Conservation (phyloP, 345 rosid genomes). For the Brassica nigra region DNA sequence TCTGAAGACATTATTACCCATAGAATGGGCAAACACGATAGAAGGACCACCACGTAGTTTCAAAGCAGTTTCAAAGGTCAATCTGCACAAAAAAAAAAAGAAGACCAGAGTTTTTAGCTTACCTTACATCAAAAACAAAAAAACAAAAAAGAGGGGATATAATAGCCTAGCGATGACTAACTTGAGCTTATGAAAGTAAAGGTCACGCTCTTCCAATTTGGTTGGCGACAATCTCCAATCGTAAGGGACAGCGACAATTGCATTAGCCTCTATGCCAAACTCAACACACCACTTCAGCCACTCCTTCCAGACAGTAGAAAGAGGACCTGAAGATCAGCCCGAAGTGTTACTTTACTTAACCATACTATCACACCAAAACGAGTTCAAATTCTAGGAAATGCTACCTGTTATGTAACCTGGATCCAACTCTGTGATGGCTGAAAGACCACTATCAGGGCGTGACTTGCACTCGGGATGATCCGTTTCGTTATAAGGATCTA, state of each 20-base stretch:
- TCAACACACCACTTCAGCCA: slow-evolving; percentile 99
- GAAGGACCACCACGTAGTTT: slow-evolving; percentile 95
- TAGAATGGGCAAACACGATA: slow-evolving; percentile 90
- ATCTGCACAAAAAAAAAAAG: slow-evolving; percentile 46
- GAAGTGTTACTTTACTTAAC: slow-evolving; percentile 7
- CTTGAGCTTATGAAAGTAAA: slow-evolving; percentile 97
- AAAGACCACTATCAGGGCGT: slow-evolving; percentile 91
- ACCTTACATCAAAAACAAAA: not conserved
- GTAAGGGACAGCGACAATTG: slow-evolving; percentile 91
- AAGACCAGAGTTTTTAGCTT: not conserved
- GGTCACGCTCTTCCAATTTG: slow-evolving; percentile 94
- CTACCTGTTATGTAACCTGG: slow-evolving; percentile 92
- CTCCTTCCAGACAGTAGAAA: slow-evolving; percentile 96
- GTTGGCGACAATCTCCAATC: slow-evolving; percentile 98
- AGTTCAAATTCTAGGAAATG: not conserved
- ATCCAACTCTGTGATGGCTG: slow-evolving; percentile 95
- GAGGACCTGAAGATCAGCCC: slow-evolving; percentile 66
- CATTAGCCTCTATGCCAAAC: slow-evolving; percentile 92
- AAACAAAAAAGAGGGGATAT: not conserved
- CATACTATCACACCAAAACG: slow-evolving; percentile 6
- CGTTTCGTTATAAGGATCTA: slow-evolving; percentile 92
- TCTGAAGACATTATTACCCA: slow-evolving; percentile 93
- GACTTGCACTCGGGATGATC: slow-evolving; percentile 97
- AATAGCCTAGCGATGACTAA: slow-evolving; percentile 44
- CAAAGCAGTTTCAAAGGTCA: slow-evolving; percentile 91